Percentiles rank a stretch among this genome's conserved stretches.
These are phyloP conservation scores for Coleophoma crateriformis DNA, from an alignment of 2,329 filamentous ascomycete genomes.

Conservation along the genomic window DNA sequence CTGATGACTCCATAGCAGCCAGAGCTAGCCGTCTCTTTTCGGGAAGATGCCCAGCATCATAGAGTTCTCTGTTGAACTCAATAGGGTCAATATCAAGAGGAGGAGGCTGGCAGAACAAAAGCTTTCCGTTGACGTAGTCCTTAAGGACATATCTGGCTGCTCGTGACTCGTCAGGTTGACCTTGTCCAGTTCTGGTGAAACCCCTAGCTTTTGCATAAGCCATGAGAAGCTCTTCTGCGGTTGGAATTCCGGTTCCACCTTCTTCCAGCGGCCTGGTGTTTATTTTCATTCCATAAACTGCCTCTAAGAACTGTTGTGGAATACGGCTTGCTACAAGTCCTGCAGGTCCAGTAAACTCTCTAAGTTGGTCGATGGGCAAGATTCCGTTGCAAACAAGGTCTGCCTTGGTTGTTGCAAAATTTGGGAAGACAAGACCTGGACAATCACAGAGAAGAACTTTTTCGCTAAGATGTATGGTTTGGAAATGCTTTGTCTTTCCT, in stretches of 20 bases:
- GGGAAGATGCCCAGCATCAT: conserved; percentile 76
- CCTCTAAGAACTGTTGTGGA: conserved; percentile 83
- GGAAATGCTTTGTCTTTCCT: conserved; percentile 98
- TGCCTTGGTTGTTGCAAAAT: conserved; percentile 94
- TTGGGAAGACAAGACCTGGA: conserved; percentile 95
- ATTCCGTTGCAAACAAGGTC: conserved; percentile 95
- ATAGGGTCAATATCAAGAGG: conserved; percentile 64
- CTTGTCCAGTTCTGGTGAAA: conserved; percentile 83
- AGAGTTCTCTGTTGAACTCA: conserved; percentile 85
- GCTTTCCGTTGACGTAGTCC: conserved; percentile 95
- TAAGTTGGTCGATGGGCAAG: conserved; percentile 90
- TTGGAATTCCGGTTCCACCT: conserved; percentile 83
- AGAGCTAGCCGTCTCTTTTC: conserved; percentile 70
- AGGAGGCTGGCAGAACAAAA: conserved; percentile 87
- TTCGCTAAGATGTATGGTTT: conserved; percentile 91
- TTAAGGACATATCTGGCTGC: conserved; percentile 88
- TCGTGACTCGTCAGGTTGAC: conserved; percentile 88
- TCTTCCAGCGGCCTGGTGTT: conserved; percentile 76
- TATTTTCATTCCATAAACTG: conserved; percentile 90
- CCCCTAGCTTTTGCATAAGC: conserved; percentile 87
- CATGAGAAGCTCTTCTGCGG: conserved; percentile 75
- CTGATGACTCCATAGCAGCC: conserved; percentile 29
- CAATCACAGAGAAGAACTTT: conserved; percentile 94
- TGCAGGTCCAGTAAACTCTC: conserved; percentile 85
- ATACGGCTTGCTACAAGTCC: conserved; percentile 79